Evolutionary conservation across 2,329 filamentous ascomycete species (phyloP), one percentile per base, ranked within the genome.

Genomic region (Colletotrichum chlorophyti): DNA sequence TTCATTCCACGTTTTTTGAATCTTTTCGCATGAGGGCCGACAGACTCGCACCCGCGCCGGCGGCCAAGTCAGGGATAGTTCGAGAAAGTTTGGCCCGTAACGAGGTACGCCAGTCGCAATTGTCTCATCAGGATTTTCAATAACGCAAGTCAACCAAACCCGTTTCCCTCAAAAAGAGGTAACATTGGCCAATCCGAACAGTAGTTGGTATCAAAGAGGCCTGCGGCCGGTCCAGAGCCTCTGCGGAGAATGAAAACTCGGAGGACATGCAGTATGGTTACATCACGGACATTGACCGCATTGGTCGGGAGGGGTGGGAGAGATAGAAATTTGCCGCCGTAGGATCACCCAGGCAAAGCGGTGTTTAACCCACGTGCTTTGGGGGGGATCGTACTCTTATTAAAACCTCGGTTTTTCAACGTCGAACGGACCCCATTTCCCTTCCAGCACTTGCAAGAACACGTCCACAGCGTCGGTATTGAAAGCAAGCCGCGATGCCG

Each of bases 381-480:
- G 17, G 12, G 12, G 29, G 9, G 15, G 31, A 10, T 10, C 15
- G 24, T 12, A 6, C 21, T 49, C 17, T 38, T 9, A 37, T 49
- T 37, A 49, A 46, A 29, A 29, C 23, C 46, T 38, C 34, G 8
- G n/a, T n/a, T n/a, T n/a, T n/a, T n/a, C n/a, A n/a, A 29, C 24
- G 12, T 37, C 46, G 24, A 21, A 49, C 24, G 15, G 24, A 7
- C 47, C 47, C 35, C 26, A 24, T 6, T n/a, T 29, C 29, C 15
- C 37, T 15, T 32, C 40, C 46, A n/a, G 32, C 51, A 48, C 46
- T 31, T 47, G 45, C 50, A 58, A 47, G 54, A 58, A 41, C 34
- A n/a, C n/a, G 31, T 24, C 41, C 49, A 24, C 1, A 29, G 15
- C 27, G 45, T 51, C 37, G 53, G 48, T 32, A 52, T 27, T 40